Conservation (phyloP, 495 filamentous ascomycete genomes). For the Xylaria castorea region DNA sequence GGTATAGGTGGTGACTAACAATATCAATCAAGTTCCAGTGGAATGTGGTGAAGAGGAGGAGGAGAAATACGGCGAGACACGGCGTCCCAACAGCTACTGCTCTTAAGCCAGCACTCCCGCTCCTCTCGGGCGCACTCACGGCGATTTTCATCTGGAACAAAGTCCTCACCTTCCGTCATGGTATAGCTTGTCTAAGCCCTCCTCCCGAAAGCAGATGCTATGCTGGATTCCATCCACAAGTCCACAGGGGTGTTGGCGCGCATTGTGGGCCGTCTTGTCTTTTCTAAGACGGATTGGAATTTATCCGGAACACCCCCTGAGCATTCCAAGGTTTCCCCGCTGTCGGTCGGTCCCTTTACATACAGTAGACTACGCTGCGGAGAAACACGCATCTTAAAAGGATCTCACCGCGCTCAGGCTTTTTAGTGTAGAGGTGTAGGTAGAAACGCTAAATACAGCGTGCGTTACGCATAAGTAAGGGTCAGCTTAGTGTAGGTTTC, state of each 20-base stretch:
- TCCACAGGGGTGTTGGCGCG: neutral
- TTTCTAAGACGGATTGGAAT: conserved; percentile 8
- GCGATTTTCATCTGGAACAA: conserved; percentile 14
- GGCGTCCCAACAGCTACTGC: conserved; percentile 29
- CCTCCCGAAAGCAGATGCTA: conserved; percentile 1
- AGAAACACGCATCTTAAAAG: conserved; percentile 10
- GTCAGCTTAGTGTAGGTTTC: conserved; percentile 18
- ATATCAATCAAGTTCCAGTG: conserved; percentile 29
- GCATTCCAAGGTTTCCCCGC: conserved; percentile 21
- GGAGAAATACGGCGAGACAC: conserved; percentile 33
- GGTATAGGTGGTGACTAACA: conserved; percentile 18
- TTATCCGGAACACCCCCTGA: conserved; percentile 24
- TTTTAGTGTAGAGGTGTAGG: neutral
- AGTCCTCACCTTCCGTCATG: conserved; percentile 22
- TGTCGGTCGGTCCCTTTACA: conserved; percentile 2
- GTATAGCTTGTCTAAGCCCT: conserved; percentile 7
- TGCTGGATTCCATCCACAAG: conserved; percentile 3
- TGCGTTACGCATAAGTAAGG: neutral
- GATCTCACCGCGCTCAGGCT: conserved; percentile 11
- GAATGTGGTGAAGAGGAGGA: conserved; percentile 32
- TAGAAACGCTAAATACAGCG: neutral
- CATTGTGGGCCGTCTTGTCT: conserved; percentile 14
- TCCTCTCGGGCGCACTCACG: neutral
- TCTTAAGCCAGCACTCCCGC: conserved; percentile 15
- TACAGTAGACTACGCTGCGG: neutral